Evolutionary conservation across 176 grass and related monocot species (phyloP).

Genomic region (Cenchrus americanus): DNA sequence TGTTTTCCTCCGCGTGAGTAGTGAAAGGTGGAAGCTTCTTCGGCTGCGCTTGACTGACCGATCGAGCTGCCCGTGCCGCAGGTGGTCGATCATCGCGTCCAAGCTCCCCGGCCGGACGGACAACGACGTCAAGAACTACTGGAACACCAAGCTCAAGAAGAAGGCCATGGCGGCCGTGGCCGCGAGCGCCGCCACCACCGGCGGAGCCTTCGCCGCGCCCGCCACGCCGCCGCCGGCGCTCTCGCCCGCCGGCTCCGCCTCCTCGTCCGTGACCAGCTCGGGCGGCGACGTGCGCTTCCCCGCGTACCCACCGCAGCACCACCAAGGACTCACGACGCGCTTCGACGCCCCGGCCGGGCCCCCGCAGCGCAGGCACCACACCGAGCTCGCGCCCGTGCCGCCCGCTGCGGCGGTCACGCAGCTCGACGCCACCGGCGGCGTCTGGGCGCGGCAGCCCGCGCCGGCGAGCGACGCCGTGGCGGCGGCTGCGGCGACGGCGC

Average conservation of each 20-base stretch:
- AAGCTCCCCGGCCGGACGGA: conserved; percentile 89
- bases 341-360: conserved; percentile 1
- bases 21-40: not conserved
- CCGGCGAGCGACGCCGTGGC: not conserved
- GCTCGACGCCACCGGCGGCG: not conserved
- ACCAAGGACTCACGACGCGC: not conserved
- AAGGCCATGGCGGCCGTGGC: conserved; percentile 46
- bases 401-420: not conserved
- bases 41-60: not conserved
- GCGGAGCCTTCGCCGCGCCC: not conserved
- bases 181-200: not conserved
- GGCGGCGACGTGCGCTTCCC: conserved; percentile 41
- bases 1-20: not conserved
- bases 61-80: not conserved
- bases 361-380: not conserved
- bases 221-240: conserved; percentile 25
- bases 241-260: conserved; percentile 45
- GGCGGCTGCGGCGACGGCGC: not conserved
- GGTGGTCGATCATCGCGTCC: conserved; percentile 95
- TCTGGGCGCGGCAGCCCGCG: not conserved
- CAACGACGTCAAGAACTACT: conserved; percentile 98
- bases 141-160: conserved; percentile 99
- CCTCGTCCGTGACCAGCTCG: conserved; percentile 46
- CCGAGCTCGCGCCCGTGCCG: conserved; percentile 42
- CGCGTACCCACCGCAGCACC: not conserved